Conservation (phyloP, 2,329 filamentous ascomycete genomes). For the Metarhizium brunneum region DNA sequence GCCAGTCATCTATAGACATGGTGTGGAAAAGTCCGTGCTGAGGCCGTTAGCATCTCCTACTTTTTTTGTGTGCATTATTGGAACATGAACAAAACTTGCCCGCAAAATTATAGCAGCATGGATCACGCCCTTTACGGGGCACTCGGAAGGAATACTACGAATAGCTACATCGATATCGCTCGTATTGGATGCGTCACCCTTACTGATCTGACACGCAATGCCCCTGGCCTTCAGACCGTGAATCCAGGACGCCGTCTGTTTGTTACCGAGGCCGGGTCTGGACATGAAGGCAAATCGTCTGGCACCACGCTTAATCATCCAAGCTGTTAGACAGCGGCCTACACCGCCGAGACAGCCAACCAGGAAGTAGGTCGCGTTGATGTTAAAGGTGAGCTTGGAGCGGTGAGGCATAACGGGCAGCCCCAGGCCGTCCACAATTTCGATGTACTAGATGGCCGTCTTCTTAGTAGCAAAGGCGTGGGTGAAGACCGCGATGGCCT, state of each 20-base stretch:
- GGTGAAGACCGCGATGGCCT: too few relatives aligned
- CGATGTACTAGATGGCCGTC: too few relatives aligned
- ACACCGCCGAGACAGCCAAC: constrained; percentile 20
- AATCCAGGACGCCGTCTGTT: constrained; percentile 12
- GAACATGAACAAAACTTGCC: constrained; percentile 15
- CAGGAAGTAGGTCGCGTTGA: constrained; percentile 10
- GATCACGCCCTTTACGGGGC: constrained; percentile 19
- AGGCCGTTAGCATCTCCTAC: not conserved
- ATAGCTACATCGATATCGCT: constrained; percentile 11
- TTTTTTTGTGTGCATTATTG: not conserved
- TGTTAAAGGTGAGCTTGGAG: constrained; percentile 1
- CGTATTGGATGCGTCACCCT: constrained; percentile 12
- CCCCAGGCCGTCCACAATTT: too few relatives aligned
- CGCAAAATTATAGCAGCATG: constrained; percentile 24
- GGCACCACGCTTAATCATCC: constrained; percentile 21
- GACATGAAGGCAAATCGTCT: constrained; percentile 18
- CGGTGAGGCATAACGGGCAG: too few relatives aligned
- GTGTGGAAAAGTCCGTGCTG: not conserved
- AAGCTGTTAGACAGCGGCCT: constrained; percentile 20
- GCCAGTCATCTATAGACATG: constrained; percentile 16
- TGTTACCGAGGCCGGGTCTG: constrained; percentile 17
- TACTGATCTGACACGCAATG: constrained; percentile 13
- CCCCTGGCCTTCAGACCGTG: constrained; percentile 11
- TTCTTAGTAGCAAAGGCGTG: too few relatives aligned
- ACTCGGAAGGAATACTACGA: not conserved